phyloP scores from a whole-genome alignment of 1,284 basidiomycete genomes.

The Ustilago loliicola region DNA sequence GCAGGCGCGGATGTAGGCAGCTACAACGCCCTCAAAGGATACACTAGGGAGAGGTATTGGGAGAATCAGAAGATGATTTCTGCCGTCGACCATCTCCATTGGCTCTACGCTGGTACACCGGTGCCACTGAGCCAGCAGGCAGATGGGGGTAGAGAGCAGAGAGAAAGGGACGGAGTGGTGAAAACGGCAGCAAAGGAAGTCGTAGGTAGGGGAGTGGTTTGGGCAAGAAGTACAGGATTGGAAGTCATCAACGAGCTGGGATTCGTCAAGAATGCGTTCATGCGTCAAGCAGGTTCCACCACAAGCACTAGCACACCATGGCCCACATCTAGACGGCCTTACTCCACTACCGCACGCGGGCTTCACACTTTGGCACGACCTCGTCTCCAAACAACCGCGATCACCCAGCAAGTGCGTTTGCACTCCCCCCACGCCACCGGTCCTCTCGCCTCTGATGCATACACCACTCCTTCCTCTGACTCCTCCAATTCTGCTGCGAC shows the following conservation, averaged over 20 bases:
- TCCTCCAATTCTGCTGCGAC: slow-evolving; percentile 15
- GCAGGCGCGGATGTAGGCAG: slow-evolving; percentile 64
- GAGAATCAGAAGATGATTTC: slow-evolving; percentile 67
- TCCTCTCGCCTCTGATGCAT: slow-evolving; percentile 55
- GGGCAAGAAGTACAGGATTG: slow-evolving; percentile 66
- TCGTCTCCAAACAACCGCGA: neutral
- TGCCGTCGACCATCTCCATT: slow-evolving; percentile 67
- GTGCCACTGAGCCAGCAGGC: slow-evolving; percentile 37
- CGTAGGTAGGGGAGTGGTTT: slow-evolving; percentile 52
- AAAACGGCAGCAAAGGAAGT: slow-evolving; percentile 43
- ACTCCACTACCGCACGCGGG: neutral
- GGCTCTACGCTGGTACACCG: slow-evolving; percentile 58
- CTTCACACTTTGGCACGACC: slow-evolving; percentile 12
- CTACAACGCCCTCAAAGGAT: slow-evolving; percentile 58
- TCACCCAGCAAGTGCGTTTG: neutral
- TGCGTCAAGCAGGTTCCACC: slow-evolving; percentile 53
- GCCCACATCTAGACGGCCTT: slow-evolving; percentile 13
- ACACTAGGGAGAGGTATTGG: slow-evolving; percentile 63
- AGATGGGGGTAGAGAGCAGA: slow-evolving; percentile 38
- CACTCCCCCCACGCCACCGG: neutral
- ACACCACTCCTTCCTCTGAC: slow-evolving; percentile 20
- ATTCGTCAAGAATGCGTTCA: slow-evolving; percentile 61
- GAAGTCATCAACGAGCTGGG: slow-evolving; percentile 68
- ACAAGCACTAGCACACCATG: slow-evolving; percentile 26
- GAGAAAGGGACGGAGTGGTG: slow-evolving; percentile 38